Conservation (phyloP, 345 rosid genomes). For the Capsella bursapastoris region DNA sequence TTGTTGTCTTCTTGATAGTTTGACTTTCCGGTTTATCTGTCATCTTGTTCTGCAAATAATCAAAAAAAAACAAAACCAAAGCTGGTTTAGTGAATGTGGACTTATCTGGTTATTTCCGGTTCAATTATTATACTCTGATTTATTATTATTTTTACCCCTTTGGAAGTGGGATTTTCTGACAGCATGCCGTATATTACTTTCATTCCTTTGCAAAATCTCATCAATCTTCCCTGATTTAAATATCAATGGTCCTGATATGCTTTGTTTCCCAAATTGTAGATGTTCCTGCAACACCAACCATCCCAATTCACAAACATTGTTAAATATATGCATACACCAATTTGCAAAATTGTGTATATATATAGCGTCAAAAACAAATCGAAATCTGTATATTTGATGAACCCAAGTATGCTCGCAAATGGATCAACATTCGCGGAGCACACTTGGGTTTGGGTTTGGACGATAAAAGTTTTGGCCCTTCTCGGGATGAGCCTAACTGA, state of each 20-base stretch:
- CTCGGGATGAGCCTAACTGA: not conserved
- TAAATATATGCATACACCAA: not conserved
- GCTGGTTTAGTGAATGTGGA: not conserved
- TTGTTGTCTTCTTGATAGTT: not conserved
- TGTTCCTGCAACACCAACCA: slow-evolving; percentile 22
- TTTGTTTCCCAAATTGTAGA: slow-evolving; percentile 35
- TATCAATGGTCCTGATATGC: slow-evolving; percentile 57
- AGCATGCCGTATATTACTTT: slow-evolving; percentile 57
- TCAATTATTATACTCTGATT: not conserved
- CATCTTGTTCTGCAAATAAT: slow-evolving; percentile 28
- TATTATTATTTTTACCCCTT: slow-evolving; percentile 44
- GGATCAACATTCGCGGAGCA: too few species aligned
- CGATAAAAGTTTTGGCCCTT: too few species aligned
- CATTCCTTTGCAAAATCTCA: slow-evolving; percentile 56
- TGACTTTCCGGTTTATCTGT: slow-evolving; percentile 23
- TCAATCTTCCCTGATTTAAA: slow-evolving; percentile 53
- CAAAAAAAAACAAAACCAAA: not conserved
- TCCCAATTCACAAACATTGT: not conserved
- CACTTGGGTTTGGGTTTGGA: too few species aligned
- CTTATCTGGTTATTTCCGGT: slow-evolving; percentile 5
- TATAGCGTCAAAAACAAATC: not conserved
- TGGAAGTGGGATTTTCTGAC: slow-evolving; percentile 55
- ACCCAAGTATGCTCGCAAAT: too few species aligned
- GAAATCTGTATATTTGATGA: too few species aligned
- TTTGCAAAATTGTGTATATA: not conserved